Evolutionary conservation across 2,329 filamentous ascomycete genomes (phyloP).

Genomic region (Nemania bipapillata): DNA sequence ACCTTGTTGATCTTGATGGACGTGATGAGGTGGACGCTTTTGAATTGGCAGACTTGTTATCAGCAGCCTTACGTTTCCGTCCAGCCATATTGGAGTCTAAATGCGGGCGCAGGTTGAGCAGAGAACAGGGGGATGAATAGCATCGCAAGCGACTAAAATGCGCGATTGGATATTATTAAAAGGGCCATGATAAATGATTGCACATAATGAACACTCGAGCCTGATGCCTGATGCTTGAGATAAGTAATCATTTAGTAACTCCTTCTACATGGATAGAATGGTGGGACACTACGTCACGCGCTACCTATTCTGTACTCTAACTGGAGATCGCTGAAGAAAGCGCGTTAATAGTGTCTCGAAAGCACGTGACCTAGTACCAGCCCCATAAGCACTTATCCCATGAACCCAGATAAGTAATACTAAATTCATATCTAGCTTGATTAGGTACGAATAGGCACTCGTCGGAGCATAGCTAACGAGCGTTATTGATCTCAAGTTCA

Average conservation of each 20-base stretch:
- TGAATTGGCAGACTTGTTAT: conserved; percentile 31
- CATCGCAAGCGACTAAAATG: conserved; percentile 12
- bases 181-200: neutral
- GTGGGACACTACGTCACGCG: conserved; percentile 33
- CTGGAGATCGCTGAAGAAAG: conserved; percentile 4
- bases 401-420: no score
- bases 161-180: neutral
- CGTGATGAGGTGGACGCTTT: conserved; percentile 39
- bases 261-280: neutral
- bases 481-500: no score
- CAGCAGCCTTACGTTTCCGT: conserved; percentile 46
- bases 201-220: neutral
- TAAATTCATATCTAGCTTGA: no score
- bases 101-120: neutral
- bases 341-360: conserved; percentile 34
- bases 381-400: no score
- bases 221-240: neutral
- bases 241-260: neutral
- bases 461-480: no score
- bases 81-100: conserved; percentile 43
- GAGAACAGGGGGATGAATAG: neutral
- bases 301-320: neutral
- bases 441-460: no score
- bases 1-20: conserved; percentile 45
- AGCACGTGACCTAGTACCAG: conserved; percentile 32